Conservation (phyloP, 106 monocot genomes). For the Dendrobium officinale region DNA sequence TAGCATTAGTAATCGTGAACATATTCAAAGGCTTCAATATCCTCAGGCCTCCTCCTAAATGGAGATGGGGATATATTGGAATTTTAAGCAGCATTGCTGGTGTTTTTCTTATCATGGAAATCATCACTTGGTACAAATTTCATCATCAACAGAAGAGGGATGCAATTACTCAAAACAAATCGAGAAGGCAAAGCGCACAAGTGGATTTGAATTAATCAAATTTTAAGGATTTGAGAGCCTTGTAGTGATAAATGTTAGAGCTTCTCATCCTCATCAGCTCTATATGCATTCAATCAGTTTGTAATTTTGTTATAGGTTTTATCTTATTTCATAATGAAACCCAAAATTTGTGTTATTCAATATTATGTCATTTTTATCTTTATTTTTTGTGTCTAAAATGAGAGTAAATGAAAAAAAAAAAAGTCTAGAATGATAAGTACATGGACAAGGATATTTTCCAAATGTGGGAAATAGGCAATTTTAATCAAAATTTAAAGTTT, state of each 20-base stretch:
- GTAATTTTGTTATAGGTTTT: too few relatives aligned
- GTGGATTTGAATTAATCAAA: not conserved
- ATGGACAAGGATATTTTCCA: too few relatives aligned
- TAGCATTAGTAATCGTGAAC: slow-evolving; percentile 13
- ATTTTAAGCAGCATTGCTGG: slow-evolving; percentile 1
- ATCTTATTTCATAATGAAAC: too few relatives aligned
- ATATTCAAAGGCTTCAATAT: slow-evolving; percentile 32
- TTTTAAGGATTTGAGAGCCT: not conserved
- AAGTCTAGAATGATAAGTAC: too few relatives aligned
- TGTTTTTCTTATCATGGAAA: slow-evolving; percentile 8
- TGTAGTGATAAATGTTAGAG: not conserved
- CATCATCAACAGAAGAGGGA: not conserved
- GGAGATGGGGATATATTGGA: slow-evolving; percentile 16
- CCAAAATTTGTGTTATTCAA: too few relatives aligned
- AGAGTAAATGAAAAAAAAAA: too few relatives aligned
- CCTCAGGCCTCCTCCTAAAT: slow-evolving; percentile 11
- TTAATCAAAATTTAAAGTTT: too few relatives aligned
- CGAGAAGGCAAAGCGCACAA: not conserved
- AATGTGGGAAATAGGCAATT: too few relatives aligned
- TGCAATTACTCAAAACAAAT: not conserved
- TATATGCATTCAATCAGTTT: not conserved
- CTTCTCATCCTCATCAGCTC: not conserved
- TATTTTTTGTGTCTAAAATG: too few relatives aligned
- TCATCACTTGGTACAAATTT: slow-evolving; percentile 9
- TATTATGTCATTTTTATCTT: too few relatives aligned